Evolutionary conservation across 208 protist species (phyloP).

Genomic region (Trypanosoma cruzi): DNA sequence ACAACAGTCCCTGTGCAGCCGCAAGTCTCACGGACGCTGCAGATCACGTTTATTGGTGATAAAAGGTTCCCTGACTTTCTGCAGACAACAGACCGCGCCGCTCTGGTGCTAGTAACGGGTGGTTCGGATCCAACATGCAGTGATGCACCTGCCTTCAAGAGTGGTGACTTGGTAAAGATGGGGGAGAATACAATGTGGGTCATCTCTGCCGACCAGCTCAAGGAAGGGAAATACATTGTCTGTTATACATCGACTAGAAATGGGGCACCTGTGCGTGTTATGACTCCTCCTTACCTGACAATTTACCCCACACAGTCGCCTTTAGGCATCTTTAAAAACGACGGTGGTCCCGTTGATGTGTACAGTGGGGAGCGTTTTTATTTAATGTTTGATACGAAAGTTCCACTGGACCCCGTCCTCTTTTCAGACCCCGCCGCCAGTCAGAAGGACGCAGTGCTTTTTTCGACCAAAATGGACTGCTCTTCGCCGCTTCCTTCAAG

Average conservation of each 20-base stretch:
- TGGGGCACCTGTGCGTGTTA: constrained; percentile 61
- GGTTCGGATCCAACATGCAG: constrained; percentile 12
- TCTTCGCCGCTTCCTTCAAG: constrained; percentile 22
- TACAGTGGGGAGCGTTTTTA: constrained; percentile 78
- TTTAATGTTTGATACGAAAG: constrained; percentile 78
- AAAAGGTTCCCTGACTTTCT: constrained; percentile 40
- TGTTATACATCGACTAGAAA: constrained; percentile 74
- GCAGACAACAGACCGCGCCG: constrained; percentile 49
- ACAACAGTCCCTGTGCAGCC: constrained; percentile 48
- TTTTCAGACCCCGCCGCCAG: constrained; percentile 12
- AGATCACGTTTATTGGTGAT: constrained; percentile 65
- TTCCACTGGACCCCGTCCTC: constrained; percentile 50
- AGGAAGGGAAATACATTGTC: constrained; percentile 62
- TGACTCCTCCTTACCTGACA: constrained; percentile 43
- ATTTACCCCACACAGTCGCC: constrained; percentile 75
- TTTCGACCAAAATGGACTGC: constrained; percentile 49
- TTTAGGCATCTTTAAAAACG: constrained; percentile 62
- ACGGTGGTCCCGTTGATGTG: constrained; percentile 37
- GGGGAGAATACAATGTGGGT: constrained; percentile 64
- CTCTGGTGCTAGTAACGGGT: constrained; percentile 41
- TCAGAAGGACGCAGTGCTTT: constrained; percentile 52
- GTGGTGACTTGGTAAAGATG: constrained; percentile 16
- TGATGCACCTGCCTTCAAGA: constrained; percentile 14
- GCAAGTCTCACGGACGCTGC: constrained; percentile 43
- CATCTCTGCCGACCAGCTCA: constrained; percentile 41